phyloP scores from a whole-genome alignment of 345 rosid genomes.

The Rhodamnia rubescens region DNA sequence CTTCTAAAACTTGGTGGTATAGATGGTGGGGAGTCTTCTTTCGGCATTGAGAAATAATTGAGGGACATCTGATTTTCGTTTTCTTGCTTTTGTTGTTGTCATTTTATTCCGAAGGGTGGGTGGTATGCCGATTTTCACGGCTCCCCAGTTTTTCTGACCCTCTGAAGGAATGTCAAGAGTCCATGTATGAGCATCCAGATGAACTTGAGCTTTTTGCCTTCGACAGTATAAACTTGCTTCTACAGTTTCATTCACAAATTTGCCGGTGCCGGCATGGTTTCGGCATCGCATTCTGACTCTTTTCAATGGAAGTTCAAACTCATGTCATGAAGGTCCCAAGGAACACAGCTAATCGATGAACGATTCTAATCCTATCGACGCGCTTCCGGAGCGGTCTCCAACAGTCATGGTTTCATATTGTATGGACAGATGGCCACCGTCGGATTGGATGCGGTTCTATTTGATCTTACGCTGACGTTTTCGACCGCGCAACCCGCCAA shows the following conservation, averaged over 20 bases:
- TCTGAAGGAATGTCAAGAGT: background rate
- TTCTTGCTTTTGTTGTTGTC: background rate
- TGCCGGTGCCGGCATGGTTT: no score
- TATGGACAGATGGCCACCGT: no score
- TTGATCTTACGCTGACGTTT: no score
- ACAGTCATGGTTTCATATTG: no score
- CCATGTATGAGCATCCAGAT: background rate
- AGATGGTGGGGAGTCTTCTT: constrained; percentile 3
- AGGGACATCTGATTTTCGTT: background rate
- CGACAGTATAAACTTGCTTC: background rate
- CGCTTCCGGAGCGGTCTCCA: background rate
- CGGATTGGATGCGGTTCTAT: no score
- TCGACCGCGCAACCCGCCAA: background rate
- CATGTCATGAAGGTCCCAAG: no score
- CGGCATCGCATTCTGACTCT: no score
- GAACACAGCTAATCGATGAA: background rate
- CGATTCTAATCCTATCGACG: background rate
- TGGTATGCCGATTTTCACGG: constrained; percentile 20
- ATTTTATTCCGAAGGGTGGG: background rate
- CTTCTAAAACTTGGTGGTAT: background rate
- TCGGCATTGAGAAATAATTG: background rate
- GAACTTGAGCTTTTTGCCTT: background rate
- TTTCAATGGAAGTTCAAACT: no score
- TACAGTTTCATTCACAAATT: background rate
- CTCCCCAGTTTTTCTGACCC: constrained; percentile 8